Evolutionary conservation across 768 basidiomycete genomes (phyloP).

Genomic region (Tulasnella sp.): DNA sequence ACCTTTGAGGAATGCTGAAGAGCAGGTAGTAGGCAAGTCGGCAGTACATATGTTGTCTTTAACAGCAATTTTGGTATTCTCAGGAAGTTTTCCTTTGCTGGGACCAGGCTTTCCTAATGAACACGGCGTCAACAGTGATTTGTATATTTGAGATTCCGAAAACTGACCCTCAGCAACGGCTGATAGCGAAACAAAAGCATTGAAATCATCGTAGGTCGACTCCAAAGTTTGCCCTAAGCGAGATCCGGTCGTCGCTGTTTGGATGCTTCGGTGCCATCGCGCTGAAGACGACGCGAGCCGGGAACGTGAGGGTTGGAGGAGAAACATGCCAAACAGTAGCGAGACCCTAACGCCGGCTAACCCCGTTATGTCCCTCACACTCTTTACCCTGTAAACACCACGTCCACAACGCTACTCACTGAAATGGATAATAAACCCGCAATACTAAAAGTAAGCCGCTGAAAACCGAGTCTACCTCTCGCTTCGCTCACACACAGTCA

Average conservation of each 20-base stretch:
- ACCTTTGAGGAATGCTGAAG: slow-evolving; percentile 76
- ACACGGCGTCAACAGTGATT: not conserved
- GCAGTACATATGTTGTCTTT: slow-evolving; percentile 87
- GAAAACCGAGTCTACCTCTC: not conserved
- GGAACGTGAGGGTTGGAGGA: not conserved
- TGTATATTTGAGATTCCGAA: not conserved
- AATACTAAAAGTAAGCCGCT: slow-evolving; percentile 17
- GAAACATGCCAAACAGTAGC: not conserved
- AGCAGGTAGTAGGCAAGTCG: slow-evolving; percentile 70
- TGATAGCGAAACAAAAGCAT: not conserved
- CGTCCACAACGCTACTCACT: not conserved
- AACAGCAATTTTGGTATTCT: slow-evolving; percentile 54
- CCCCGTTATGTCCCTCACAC: not conserved
- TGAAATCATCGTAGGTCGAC: not conserved
- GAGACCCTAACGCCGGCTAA: not conserved
- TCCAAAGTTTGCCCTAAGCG: not conserved
- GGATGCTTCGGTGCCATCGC: not conserved
- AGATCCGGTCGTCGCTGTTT: not conserved
- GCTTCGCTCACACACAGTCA: no score
- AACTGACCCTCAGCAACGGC: not conserved
- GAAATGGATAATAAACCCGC: slow-evolving; percentile 26
- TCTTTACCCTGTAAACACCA: not conserved
- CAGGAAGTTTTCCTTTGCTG: not conserved
- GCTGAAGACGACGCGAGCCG: not conserved
- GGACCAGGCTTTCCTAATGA: not conserved